Evolutionary conservation across 2,329 filamentous ascomycete genomes (phyloP).

Genomic region (Metarhizium album): DNA sequence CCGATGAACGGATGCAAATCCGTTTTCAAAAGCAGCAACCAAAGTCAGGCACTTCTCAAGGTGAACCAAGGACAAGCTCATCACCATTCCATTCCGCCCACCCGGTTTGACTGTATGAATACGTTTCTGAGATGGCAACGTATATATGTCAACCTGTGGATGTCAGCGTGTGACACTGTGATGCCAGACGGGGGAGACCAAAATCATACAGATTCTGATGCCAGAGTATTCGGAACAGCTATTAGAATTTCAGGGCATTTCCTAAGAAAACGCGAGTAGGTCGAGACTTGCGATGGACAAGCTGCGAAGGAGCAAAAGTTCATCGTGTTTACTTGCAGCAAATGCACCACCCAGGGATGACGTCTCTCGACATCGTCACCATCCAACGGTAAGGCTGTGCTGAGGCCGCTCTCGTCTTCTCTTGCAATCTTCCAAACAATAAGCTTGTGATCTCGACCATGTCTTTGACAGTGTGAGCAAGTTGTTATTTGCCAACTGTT

Average conservation of each 20-base stretch:
- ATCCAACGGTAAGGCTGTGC: conserved; percentile 62
- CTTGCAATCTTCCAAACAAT: conserved; percentile 67
- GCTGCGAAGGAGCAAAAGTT: conserved; percentile 85
- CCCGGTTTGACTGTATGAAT: conserved; percentile 43
- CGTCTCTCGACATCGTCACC: conserved; percentile 34
- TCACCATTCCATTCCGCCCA: conserved; percentile 67
- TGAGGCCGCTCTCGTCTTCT: conserved; percentile 52
- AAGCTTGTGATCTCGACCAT: conserved; percentile 81
- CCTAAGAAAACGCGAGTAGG: conserved; percentile 9
- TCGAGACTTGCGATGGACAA: conserved; percentile 30
- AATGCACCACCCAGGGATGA: conserved; percentile 76
- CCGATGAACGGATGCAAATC: conserved; percentile 56
- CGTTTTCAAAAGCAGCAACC: conserved; percentile 76
- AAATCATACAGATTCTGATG: conserved; percentile 53
- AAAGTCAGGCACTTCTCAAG: conserved; percentile 44
- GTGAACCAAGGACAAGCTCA: conserved; percentile 61
- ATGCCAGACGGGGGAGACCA: neutral
- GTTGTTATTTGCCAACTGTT: neutral
- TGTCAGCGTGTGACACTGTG: conserved; percentile 3
- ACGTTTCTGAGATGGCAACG: conserved; percentile 65
- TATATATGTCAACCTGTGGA: conserved; percentile 67
- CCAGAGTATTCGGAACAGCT: conserved; percentile 69
- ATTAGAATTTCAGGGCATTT: conserved; percentile 44
- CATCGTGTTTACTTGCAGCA: conserved; percentile 78
- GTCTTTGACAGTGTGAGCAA: conserved; percentile 39